These are phyloP conservation scores for Kwoniella sp. DNA, from an alignment of 768 basidiomycete genomes.

Conservation along the genomic window DNA sequence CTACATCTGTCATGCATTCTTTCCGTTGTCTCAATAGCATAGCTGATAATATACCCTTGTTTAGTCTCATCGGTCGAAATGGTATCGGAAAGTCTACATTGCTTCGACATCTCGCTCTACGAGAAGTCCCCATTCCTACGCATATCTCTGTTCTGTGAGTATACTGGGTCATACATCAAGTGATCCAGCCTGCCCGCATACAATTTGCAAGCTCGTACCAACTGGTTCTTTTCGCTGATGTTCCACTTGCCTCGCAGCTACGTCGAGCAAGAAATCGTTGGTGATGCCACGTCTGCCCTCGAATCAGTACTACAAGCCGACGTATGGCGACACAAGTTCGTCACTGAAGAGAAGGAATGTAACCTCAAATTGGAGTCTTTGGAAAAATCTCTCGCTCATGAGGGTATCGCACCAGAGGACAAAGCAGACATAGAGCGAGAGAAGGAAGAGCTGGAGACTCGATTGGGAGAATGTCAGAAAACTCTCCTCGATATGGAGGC, in stretches of 20 bases:
- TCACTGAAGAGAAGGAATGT: slow-evolving; percentile 77
- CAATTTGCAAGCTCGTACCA: too few relatives aligned
- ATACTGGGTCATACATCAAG: background rate
- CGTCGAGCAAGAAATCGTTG: slow-evolving; percentile 97
- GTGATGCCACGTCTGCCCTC: slow-evolving; percentile 88
- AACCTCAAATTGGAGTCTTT: slow-evolving; percentile 73
- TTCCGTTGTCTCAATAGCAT: background rate
- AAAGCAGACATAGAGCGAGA: slow-evolving; percentile 60
- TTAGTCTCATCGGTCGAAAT: slow-evolving; percentile 55
- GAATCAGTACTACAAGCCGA: slow-evolving; percentile 99
- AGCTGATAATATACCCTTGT: slow-evolving; percentile 15
- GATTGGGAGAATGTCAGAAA: slow-evolving; percentile 85
- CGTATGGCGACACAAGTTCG: slow-evolving; percentile 91
- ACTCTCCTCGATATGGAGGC: slow-evolving; percentile 97
- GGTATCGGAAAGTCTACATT: slow-evolving; percentile 96
- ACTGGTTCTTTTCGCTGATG: background rate
- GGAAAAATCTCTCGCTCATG: slow-evolving; percentile 61
- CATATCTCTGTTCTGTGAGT: slow-evolving; percentile 83
- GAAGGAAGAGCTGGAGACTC: slow-evolving; percentile 76
- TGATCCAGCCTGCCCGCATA: too few relatives aligned
- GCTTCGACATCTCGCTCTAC: slow-evolving; percentile 87
- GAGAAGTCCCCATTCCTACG: slow-evolving; percentile 88
- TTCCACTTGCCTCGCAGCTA: slow-evolving; percentile 58
- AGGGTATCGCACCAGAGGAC: slow-evolving; percentile 72
- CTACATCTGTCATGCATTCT: too few relatives aligned